Conservation (phyloP, 139 green algal species). For the Diplosphaera chodatii region DNA sequence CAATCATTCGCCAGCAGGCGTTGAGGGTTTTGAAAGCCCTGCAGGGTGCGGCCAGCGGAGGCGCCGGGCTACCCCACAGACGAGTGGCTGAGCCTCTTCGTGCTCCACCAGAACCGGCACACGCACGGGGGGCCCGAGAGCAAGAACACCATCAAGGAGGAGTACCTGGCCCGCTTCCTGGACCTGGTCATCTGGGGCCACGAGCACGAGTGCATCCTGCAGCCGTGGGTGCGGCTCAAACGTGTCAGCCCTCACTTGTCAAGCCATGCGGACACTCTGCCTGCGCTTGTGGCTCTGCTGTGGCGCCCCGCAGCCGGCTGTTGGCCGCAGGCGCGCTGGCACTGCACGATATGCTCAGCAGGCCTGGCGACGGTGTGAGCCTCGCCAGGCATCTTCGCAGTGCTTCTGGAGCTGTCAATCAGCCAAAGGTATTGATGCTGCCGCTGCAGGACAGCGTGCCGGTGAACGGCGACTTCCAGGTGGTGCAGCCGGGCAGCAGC, state of each 20-base stretch:
- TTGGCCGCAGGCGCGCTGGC: too few species aligned
- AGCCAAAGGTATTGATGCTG: too few species aligned
- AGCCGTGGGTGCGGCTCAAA: constrained; percentile 48
- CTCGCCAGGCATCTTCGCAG: not conserved
- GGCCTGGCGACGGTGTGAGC: too few species aligned
- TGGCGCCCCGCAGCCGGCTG: too few species aligned
- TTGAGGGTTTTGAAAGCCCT: not conserved
- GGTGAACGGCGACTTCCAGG: constrained; percentile 21
- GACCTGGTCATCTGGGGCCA: constrained; percentile 97
- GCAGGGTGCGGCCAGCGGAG: constrained; percentile 32
- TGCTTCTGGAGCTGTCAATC: too few species aligned
- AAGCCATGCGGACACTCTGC: too few species aligned
- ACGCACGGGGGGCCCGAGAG: constrained; percentile 36
- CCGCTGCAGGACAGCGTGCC: constrained; percentile 5
- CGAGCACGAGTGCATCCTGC: constrained; percentile 91
- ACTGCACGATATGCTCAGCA: too few species aligned
- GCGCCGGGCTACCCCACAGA: constrained; percentile 8
- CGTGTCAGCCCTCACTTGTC: too few species aligned
- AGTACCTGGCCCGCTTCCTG: constrained; percentile 78
- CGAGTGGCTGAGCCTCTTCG: constrained; percentile 92
- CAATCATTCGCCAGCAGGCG: not conserved
- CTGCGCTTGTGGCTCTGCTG: too few species aligned
- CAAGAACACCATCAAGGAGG: constrained; percentile 80
- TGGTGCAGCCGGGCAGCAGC: constrained; percentile 85
- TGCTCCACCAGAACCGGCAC: constrained; percentile 94